A percentile compares a stretch with the other conserved stretches of the same genome.
Evolutionary conservation across 2,329 filamentous ascomycete species (phyloP).

Genomic region (Pseudogymnoascus sp.): DNA sequence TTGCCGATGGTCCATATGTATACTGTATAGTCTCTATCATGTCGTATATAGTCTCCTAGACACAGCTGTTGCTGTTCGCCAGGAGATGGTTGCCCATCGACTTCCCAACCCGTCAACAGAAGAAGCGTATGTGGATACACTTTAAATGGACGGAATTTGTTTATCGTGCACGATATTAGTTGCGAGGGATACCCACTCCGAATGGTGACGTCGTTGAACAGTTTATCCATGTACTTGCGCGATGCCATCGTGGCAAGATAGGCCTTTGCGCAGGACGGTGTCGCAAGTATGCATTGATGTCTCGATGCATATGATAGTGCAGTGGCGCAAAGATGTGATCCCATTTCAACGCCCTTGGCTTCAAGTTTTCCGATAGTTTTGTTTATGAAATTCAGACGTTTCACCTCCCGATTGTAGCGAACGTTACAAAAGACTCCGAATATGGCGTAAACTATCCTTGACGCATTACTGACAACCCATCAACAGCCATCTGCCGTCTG

Average conservation of each 20-base stretch:
- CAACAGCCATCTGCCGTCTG: slow-evolving; percentile 17
- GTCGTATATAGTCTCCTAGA: background rate
- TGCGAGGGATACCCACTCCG: slow-evolving; percentile 33
- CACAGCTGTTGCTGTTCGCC: background rate
- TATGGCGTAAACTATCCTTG: background rate
- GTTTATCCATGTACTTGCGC: background rate
- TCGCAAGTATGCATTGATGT: background rate
- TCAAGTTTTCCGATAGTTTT: background rate
- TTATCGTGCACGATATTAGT: slow-evolving; percentile 25
- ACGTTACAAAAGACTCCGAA: slow-evolving; percentile 20
- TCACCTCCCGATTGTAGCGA: background rate
- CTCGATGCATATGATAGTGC: background rate
- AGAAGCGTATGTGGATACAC: slow-evolving; percentile 17
- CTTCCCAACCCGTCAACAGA: slow-evolving; percentile 21
- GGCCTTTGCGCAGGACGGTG: background rate
- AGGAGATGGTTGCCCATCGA: background rate
- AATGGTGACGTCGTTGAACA: slow-evolving; percentile 10
- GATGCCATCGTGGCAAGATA: background rate
- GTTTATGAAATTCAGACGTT: background rate
- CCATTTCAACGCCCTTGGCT: background rate
- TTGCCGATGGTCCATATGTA: background rate
- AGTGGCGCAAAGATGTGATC: background rate
- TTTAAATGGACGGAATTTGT: slow-evolving; percentile 22
- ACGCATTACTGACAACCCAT: slow-evolving; percentile 15
- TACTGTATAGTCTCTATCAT: background rate